phyloP scores from a whole-genome alignment of 768 basidiomycete genomes.

The Leccinum uliginosum region DNA sequence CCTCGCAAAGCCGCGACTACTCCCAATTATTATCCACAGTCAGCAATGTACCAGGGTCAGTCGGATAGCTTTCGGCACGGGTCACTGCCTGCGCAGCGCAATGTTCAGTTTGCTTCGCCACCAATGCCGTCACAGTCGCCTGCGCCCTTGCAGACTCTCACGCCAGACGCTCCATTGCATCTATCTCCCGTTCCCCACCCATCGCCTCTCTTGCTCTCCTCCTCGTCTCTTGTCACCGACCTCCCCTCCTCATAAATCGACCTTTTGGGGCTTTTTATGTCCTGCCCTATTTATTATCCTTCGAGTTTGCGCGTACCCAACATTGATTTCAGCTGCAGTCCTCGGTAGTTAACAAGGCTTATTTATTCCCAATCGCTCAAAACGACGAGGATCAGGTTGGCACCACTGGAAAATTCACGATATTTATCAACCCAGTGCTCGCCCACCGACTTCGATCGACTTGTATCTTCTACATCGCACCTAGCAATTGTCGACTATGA shows the following conservation, averaged over 20 bases:
- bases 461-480: constrained; percentile 30
- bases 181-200: constrained; percentile 24
- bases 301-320: constrained; percentile 17
- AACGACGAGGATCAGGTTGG: constrained; percentile 25
- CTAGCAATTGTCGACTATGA: constrained; percentile 24
- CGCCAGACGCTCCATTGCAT: constrained; percentile 20
- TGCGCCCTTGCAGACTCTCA: constrained; percentile 24
- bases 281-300: constrained; percentile 30
- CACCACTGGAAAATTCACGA: constrained; percentile 15
- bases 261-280: neutral
- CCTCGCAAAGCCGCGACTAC: constrained; percentile 32
- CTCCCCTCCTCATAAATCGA: constrained; percentile 17
- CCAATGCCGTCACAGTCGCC: constrained; percentile 28
- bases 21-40: constrained; percentile 32
- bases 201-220: constrained; percentile 27
- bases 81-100: constrained; percentile 29
- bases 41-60: constrained; percentile 26
- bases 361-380: constrained; percentile 31
- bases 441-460: constrained; percentile 12
- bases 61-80: constrained; percentile 29
- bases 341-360: constrained; percentile 21
- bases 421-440: constrained; percentile 24
- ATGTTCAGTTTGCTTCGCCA: constrained; percentile 27
- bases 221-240: constrained; percentile 19
- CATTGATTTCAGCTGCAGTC: constrained; percentile 4